phyloP scores from a whole-genome alignment of 306 rosid genomes.

The Mimosa bimucronata region DNA sequence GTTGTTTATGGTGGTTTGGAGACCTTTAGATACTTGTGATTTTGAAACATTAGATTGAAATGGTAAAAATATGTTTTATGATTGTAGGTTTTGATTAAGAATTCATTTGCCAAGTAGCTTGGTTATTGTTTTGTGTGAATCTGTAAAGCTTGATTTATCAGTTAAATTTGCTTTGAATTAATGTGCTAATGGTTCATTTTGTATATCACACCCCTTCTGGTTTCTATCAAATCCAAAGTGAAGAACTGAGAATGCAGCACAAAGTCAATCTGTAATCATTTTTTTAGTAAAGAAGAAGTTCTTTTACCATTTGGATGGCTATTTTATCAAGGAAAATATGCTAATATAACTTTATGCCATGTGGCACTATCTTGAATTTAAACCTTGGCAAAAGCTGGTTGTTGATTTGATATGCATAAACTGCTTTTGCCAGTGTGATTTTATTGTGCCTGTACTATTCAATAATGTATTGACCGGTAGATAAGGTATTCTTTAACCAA shows the following conservation, averaged over 20 bases:
- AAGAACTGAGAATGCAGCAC: neutral
- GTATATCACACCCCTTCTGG: neutral
- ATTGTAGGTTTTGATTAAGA: neutral
- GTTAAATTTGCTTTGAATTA: no score
- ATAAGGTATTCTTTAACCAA: neutral
- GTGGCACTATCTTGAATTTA: conserved; percentile 8
- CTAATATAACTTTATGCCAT: neutral
- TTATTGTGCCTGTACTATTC: neutral
- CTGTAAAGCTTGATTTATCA: neutral
- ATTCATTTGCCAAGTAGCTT: neutral
- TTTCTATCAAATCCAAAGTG: no score
- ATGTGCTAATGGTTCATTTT: neutral
- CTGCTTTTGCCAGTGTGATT: neutral
- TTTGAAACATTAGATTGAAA: conserved; percentile 12
- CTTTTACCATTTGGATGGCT: neutral
- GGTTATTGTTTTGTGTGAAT: neutral
- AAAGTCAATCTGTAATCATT: neutral
- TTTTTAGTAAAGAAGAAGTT: no score
- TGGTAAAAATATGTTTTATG: neutral
- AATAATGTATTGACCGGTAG: neutral
- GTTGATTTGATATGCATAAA: neutral
- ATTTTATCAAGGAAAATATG: neutral
- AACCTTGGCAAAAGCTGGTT: neutral
- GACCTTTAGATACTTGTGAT: neutral
- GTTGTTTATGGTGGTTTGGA: neutral